These are phyloP conservation scores for Prunus kanzakura DNA, from an alignment of 306 rosid genomes.

Conservation along the genomic window DNA sequence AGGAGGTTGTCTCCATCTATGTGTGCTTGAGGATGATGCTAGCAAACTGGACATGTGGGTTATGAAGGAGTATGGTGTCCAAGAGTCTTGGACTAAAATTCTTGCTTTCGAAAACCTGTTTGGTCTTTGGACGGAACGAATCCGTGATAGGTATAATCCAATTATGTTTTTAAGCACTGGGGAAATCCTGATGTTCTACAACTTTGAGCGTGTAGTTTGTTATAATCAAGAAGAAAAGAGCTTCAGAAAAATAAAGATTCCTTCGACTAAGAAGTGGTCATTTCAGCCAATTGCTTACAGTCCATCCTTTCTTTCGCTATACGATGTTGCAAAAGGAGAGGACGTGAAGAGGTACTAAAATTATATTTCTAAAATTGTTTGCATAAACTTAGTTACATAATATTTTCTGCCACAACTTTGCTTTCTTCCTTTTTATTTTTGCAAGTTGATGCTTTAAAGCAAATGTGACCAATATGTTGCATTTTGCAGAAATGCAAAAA, in stretches of 20 bases:
- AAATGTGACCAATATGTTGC: not conserved
- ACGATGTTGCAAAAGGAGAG: not conserved
- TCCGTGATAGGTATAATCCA: not conserved
- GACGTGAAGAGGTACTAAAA: not conserved
- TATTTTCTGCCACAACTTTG: not conserved
- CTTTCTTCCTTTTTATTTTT: not conserved
- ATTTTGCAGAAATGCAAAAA: not conserved
- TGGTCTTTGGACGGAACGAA: not conserved
- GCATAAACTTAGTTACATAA: not conserved
- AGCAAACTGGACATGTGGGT: conserved; percentile 11
- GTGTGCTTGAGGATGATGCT: not conserved
- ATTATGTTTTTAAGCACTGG: conserved; percentile 3
- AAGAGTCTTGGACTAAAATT: conserved; percentile 17
- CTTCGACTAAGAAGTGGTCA: not conserved
- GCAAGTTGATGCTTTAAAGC: not conserved
- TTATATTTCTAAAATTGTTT: not conserved
- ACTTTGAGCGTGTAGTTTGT: not conserved
- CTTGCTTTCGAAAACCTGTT: not conserved
- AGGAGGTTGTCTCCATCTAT: conserved; percentile 9
- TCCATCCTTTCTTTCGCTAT: conserved; percentile 9
- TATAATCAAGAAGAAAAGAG: not conserved
- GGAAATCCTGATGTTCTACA: not conserved
- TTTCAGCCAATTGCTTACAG: not conserved
- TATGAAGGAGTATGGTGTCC: conserved; percentile 13
- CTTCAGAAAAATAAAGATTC: not conserved